Base-by-base conservation (phyloP, 2,329 filamentous ascomycete species). In the Ophiostoma sp. region DNA sequence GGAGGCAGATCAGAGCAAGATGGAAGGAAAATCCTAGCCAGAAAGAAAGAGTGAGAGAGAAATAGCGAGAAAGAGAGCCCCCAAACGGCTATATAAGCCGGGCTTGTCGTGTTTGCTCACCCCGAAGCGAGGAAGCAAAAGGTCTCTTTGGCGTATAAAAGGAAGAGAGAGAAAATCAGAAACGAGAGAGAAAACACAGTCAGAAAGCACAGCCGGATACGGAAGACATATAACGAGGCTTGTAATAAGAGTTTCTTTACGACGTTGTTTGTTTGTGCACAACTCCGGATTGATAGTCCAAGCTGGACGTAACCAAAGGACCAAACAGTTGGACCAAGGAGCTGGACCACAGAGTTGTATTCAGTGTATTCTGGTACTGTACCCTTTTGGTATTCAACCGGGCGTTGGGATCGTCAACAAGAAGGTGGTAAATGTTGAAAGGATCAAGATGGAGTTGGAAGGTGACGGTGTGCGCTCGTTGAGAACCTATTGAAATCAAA, bases 41-140 rank as follows among this genome's bases (percentile, higher is more conserved):
- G 22, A 3, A 25, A 48, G 15, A 25, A 11, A 42, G 36, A 19
- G n/a, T 17, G n/a, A 15, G n/a, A 64, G 8, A 7, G 36, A 8
- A 45, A 12, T 9, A 42, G 59, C 59, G 33, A 39, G 7, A 28
- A 7, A 66, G n/a, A 66, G n/a, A 45, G 61, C 8, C 19, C 17
- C 8, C 19, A 11, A 45, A 66, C 25, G 15, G 25, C n/a, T 48
- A 50, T 64, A 64, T 33, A 68, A 68, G 64, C 42, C 61, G n/a
- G 28, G 42, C 42, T 55, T 28, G 2, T 45, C 25, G 42, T 68
- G 64, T 68, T 33, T 68, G 64, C 64, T 68, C 64, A 50, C 45
- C 4, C 64, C 15, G 25, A 50, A 28, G 31, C 31, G 57, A 63
- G 22, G 22, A 55, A 28, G 22, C 22, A 22, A 55, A 15, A 2